phyloP scores from a whole-genome alignment of 768 basidiomycete genomes.

The Suillus spraguei region DNA sequence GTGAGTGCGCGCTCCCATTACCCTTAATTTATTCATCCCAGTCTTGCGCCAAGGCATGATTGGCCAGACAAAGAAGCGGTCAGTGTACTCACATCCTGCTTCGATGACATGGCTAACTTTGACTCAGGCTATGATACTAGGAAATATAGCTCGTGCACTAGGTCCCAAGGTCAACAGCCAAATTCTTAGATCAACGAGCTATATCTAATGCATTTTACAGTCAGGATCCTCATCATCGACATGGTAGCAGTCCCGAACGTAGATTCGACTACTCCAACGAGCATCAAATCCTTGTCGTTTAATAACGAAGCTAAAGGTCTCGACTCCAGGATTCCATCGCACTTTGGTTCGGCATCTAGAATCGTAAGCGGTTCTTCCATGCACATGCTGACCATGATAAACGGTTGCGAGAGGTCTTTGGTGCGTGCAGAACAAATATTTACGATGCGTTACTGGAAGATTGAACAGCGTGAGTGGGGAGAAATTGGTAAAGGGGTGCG shows the following conservation, averaged over 20 bases:
- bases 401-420: slow-evolving; percentile 9
- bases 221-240: slow-evolving; percentile 10
- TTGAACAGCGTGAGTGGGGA: slow-evolving; percentile 9
- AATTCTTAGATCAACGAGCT: background rate
- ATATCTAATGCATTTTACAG: slow-evolving; percentile 1
- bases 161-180: background rate
- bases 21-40: background rate
- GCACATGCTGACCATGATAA: slow-evolving; percentile 8
- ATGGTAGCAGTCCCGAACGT: slow-evolving; percentile 5
- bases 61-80: slow-evolving; percentile 18
- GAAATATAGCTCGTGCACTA: background rate
- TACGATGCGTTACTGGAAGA: background rate
- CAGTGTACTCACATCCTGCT: background rate
- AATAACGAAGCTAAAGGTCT: background rate
- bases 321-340: slow-evolving; percentile 2
- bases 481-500: background rate
- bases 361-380: slow-evolving; percentile 1
- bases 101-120: background rate
- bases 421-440: background rate
- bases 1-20: background rate
- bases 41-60: slow-evolving; percentile 14
- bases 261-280: background rate
- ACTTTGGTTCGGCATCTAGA: slow-evolving; percentile 9
- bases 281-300: background rate
- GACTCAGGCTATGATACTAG: background rate